phyloP scores from a whole-genome alignment of 257 asterid genomes.

The Rubia yunnanensis region DNA sequence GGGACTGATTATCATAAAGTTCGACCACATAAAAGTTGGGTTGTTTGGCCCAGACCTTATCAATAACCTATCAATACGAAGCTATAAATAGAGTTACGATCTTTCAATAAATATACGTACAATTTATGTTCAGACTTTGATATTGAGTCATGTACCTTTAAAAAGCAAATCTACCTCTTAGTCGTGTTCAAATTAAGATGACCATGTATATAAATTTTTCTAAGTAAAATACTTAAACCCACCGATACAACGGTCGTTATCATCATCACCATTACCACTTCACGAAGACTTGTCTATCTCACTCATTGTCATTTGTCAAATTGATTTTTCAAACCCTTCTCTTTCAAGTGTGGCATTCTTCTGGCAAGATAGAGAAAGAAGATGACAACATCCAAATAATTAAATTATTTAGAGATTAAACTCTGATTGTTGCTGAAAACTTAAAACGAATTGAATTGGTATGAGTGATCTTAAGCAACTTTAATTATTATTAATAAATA shows the following conservation, averaged over 20 bases:
- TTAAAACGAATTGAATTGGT: background rate
- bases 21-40: too few species aligned
- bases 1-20: too few species aligned
- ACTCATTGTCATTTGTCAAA: background rate
- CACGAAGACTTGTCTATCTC: slow-evolving; percentile 31
- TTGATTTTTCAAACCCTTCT: slow-evolving; percentile 12
- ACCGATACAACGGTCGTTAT: slow-evolving; percentile 28
- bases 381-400: background rate
- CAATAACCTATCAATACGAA: too few species aligned
- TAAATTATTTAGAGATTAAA: too few species aligned
- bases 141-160: too few species aligned
- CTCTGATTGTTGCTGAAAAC: too few species aligned
- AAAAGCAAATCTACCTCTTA: too few species aligned
- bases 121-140: too few species aligned
- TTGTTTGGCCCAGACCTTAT: too few species aligned
- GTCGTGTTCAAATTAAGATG: background rate
- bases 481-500: too few species aligned
- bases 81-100: too few species aligned
- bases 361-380: slow-evolving; percentile 6
- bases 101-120: too few species aligned
- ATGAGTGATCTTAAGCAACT: background rate
- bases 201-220: background rate
- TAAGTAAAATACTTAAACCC: slow-evolving; percentile 20
- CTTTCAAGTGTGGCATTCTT: slow-evolving; percentile 16
- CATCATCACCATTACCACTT: slow-evolving; percentile 52